Evolutionary conservation across 2,329 filamentous ascomycete species (phyloP), one percentile per base, ranked within the genome.

Genomic region (Penicillium psychrosexuale): DNA sequence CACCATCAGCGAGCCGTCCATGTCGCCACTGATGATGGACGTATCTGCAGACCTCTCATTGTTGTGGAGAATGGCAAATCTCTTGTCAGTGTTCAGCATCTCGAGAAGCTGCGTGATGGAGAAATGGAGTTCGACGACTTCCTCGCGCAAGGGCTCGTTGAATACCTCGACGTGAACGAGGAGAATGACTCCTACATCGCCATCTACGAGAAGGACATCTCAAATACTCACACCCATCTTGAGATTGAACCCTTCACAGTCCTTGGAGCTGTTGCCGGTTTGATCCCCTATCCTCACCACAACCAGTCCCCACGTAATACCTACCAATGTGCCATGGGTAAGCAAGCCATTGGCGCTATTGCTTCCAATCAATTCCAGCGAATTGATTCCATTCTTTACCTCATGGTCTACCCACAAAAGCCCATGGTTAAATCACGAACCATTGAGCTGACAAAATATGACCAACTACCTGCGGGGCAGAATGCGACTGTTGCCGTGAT

Each of bases 311-410:
- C 94, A 9, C 84, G 94, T 81, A 99, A 99, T 72, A 99, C 94
- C 0, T 99, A 99, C 69, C 93, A 97, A 80, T 97, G 93, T 77
- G 94, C 94, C 76, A 99, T 99, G 94, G 94, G 94, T 83, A 99
- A 99, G 78, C 94, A 99, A 88, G 94, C 94, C 37, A 97, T 99
- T 71, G 94, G 94, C 33, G 92, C 93, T 33, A 97, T 99, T 70
- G 94, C 93, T 15, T 96, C 96, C 70, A 99, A 99, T 70, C 94
- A 99, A 73, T 96, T 97, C 77, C 90, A 93, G 66, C 87, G 94
- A 53, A 97, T 99, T 72, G 94, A 99, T 69, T 97, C 93, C 0
- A 81, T 99, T 15, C 84, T 99, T 7, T 97, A 97, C 71, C 89
- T 96, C 1, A 90, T 99, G 78, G 94, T 99, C 3, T 99, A 99